Base-by-base conservation (phyloP, 2,329 filamentous ascomycete genomes). In the Aspergillus carbonarius region DNA sequence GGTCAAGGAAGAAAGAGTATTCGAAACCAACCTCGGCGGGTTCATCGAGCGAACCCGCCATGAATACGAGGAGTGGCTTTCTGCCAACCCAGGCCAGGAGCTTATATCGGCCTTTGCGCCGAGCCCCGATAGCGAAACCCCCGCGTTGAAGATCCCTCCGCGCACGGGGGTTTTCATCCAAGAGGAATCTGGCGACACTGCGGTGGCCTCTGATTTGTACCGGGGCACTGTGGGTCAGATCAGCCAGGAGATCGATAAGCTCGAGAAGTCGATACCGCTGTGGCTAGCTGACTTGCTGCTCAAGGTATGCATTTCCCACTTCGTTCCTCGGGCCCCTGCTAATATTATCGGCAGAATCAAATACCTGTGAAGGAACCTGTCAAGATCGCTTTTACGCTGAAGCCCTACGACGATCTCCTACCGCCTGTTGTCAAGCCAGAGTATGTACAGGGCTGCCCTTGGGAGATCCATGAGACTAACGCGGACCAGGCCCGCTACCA, bases 361-460 rank as follows among this genome's bases (percentile, higher is more conserved):
- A 85, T 91, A 8, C 91, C 92, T 0, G 77, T 83, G 59, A 98
- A 98, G 78, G 95, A 98, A n/a, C 88, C 93, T 1, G 86, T 93
- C 66, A 99, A 99, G 81, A 88, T 98, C n/a, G 93, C 91, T 3
- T 99, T 99, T 70, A 85, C 96, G 15, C 81, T 99, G 23, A 86
- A 95, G 66, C 93, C 95, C 0, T 92, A 85, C 78, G 83, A 90
- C 67, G 88, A 91, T 64, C 78, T 83, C 25, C 79, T 98, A 54
- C 92, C 92, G 0, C 84, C 83, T 55, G 89, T 97, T 51, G 85
- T 89, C 32, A 85, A 87, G 23, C 76, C 86, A 4, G 92, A 96
- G 70, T 89, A 34, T 81, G 83, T 85, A 79, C 70, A 78, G 74
- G 17, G 39, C 4, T 35, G 15, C n/a, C 8, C 13, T 25, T 23